Conservation (phyloP, 2,329 filamentous ascomycete species). For the Cladosporium sp. region DNA sequence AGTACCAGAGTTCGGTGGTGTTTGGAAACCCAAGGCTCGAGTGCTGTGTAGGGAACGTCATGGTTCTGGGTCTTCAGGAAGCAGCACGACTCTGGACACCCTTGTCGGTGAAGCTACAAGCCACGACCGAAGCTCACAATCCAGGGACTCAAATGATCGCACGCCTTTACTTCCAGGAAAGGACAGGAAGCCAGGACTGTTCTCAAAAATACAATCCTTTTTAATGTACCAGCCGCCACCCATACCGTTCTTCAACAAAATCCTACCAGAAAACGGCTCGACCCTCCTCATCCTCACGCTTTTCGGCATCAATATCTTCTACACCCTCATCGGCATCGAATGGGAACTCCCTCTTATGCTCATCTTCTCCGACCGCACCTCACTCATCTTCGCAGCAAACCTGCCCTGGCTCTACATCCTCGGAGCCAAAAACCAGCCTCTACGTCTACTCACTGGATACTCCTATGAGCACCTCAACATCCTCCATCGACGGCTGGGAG, state of each 20-base stretch:
- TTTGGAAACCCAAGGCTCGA: not conserved
- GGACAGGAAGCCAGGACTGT: slow-evolving; percentile 10
- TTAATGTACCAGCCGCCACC: slow-evolving; percentile 55
- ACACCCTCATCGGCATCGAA: slow-evolving; percentile 50
- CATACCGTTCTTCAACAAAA: slow-evolving; percentile 53
- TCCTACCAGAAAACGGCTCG: slow-evolving; percentile 53
- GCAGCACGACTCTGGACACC: slow-evolving; percentile 3
- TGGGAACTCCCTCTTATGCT: slow-evolving; percentile 49
- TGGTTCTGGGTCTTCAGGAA: slow-evolving; percentile 3
- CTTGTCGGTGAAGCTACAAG: not conserved
- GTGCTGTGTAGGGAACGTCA: not conserved
- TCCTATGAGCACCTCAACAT: slow-evolving; percentile 65
- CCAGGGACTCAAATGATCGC: not conserved
- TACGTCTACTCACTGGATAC: slow-evolving; percentile 56
- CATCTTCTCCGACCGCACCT: slow-evolving; percentile 55
- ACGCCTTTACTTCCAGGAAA: not conserved
- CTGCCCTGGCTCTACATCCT: slow-evolving; percentile 57
- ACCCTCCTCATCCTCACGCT: slow-evolving; percentile 50
- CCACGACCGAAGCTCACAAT: not conserved
- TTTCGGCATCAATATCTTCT: slow-evolving; percentile 54
- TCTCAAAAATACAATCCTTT: slow-evolving; percentile 13
- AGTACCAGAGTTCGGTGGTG: not conserved
- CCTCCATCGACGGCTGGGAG: slow-evolving; percentile 59
- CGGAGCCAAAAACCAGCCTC: slow-evolving; percentile 61
- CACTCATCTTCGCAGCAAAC: slow-evolving; percentile 49